Percentiles rank a stretch among this genome's conserved stretches.
Conservation (phyloP, 805 yeast genomes). For the Saccharomycopsis sp. region DNA sequence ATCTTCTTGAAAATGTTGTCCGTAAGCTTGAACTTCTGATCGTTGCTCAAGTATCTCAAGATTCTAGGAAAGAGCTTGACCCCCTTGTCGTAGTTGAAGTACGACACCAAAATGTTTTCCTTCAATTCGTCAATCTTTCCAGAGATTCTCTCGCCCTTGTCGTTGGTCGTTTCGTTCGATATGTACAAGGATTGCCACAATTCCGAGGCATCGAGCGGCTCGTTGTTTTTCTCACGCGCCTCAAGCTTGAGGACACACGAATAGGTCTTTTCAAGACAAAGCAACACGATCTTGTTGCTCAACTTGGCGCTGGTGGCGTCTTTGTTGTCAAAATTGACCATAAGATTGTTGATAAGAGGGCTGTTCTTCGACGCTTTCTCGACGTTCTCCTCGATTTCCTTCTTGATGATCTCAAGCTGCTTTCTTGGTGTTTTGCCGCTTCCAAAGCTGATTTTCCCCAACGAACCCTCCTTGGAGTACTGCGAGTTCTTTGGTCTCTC, state of each 20-base stretch:
- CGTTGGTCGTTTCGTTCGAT: conserved; percentile 46
- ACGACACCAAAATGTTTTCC: conserved; percentile 75
- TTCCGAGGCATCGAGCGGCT: conserved; percentile 37
- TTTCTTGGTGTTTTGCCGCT: conserved; percentile 84
- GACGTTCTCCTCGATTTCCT: conserved; percentile 38
- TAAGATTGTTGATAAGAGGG: conserved; percentile 25
- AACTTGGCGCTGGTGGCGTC: conserved; percentile 16
- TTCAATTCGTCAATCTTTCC: conserved; percentile 41
- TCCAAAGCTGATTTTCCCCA: conserved; percentile 78
- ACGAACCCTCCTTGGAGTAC: conserved; percentile 64
- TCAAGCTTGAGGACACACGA: conserved; percentile 73
- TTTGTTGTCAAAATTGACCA: conserved; percentile 28
- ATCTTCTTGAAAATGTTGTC: conserved; percentile 75
- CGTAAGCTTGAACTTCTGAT: conserved; percentile 69
- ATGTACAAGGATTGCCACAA: conserved; percentile 79
- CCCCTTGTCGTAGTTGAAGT: conserved; percentile 79
- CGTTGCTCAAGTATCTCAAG: conserved; percentile 71
- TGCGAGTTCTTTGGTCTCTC: conserved; percentile 68
- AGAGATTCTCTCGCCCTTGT: conserved; percentile 13
- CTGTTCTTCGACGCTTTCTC: conserved; percentile 12
- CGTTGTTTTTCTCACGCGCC: conserved; percentile 57
- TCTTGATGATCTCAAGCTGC: conserved; percentile 59
- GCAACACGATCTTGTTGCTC: conserved; percentile 48
- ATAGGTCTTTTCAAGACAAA: conserved; percentile 71
- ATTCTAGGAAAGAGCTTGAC: conserved; percentile 84